Base-by-base conservation (phyloP, 2,329 filamentous ascomycete species). In the Ustulina deusta region DNA sequence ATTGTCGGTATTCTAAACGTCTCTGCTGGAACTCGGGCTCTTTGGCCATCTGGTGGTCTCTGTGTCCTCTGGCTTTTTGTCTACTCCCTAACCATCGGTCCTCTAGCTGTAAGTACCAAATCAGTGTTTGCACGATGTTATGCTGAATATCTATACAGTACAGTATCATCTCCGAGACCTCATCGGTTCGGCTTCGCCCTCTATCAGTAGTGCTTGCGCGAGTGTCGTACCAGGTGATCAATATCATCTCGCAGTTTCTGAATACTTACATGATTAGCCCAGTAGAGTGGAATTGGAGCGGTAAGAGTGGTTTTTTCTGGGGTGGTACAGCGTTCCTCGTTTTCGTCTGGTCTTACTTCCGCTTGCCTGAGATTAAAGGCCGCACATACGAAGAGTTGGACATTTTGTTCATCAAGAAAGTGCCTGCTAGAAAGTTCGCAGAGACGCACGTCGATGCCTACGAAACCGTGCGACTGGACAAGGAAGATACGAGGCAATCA, bases 351-450 rank as follows among this genome's bases (percentile, higher is more conserved):
- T 80, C 83, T 0, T 86, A 79, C 70, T 85, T 85, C 73, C 83
- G 82, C 22, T 75, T 86, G 7, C 85, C 84, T 5, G 86, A 88
- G 75, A 83, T 84, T 0, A 83, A 83, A 48, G 83, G 80, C 2
- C 80, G 84, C 25, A 84, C 83, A 0, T 83, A 85, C 52, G 84
- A 85, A 70, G 85, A 88, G 75, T 78, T 88, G 1, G 86, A 87
- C 61, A 78, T 83, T 11, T 72, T 89, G 48, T 88, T 88, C 73
- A 80, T 82, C 48, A 76, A 76, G n/a, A 75, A 72, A 40, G 75
- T 81, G 3, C 68, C 79, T 2, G 80, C 82, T 2, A 77, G 82
- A 6, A 78, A 82, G 38, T 84, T 82, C 61, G 66, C 77, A 1
- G 70, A 61, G 29, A 78, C 76, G 0, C 74, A 79, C 7, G 79